phyloP scores from a whole-genome alignment of 768 basidiomycete genomes.

The Mycena maculata region DNA sequence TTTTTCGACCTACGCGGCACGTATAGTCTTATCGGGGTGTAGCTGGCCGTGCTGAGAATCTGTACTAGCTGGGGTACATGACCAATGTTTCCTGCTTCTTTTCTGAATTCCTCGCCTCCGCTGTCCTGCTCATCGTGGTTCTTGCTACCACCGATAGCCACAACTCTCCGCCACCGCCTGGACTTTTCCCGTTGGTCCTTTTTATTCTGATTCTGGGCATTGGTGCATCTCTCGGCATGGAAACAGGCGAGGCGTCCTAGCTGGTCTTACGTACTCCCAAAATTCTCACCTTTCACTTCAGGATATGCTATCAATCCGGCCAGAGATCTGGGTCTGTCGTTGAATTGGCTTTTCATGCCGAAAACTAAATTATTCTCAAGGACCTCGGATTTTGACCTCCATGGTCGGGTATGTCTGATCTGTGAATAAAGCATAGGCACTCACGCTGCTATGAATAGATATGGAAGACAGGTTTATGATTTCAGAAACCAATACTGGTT shows the following conservation, averaged over 20 bases:
- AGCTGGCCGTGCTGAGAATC: not conserved
- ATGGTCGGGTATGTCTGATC: slow-evolving; percentile 76
- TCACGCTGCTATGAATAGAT: too few relatives aligned
- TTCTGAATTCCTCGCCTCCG: slow-evolving; percentile 59
- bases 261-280: not conserved
- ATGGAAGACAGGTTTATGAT: too few relatives aligned
- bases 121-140: slow-evolving; percentile 58
- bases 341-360: too few relatives aligned
- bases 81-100: slow-evolving; percentile 33
- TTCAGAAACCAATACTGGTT: slow-evolving; percentile 75
- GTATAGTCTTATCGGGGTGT: not conserved
- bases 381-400: slow-evolving; percentile 76
- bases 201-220: slow-evolving; percentile 62
- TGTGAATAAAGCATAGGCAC: too few relatives aligned
- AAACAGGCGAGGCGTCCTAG: slow-evolving; percentile 47
- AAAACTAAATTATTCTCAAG: slow-evolving; percentile 39
- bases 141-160: slow-evolving; percentile 55
- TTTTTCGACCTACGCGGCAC: not conserved
- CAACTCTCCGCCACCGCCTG: slow-evolving; percentile 53
- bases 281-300: not conserved
- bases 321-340: slow-evolving; percentile 54
- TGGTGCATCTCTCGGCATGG: slow-evolving; percentile 58
- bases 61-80: slow-evolving; percentile 26
- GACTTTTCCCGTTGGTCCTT: slow-evolving; percentile 57
- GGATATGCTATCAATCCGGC: slow-evolving; percentile 68